Base-by-base conservation (phyloP, 1,284 basidiomycete genomes). In the Apiotrichum veenhuisii region DNA sequence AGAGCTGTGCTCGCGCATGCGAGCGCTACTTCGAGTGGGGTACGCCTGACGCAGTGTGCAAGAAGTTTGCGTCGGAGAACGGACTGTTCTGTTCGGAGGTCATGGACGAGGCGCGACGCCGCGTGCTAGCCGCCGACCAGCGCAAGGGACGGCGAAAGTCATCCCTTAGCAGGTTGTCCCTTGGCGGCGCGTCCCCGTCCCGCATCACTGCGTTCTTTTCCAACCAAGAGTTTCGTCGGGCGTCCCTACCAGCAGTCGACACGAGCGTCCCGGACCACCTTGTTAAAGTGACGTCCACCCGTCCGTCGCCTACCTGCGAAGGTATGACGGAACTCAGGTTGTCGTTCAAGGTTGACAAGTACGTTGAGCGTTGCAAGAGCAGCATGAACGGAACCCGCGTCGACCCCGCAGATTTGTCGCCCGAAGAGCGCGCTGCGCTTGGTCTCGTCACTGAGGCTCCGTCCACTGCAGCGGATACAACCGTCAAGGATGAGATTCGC, bases 11-110 rank as follows among this genome's bases (percentile, higher is more conserved):
- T 0, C 81, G 78, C 5, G 79, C 86, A 1, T 93, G 90, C 76
- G 91, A 94, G 72, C 80, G 84, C 49, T 88, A 86, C 69, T 94
- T 94, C 64, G 91, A 93, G 69, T 94, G 91, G 91, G 91, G 90
- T 0, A 85, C 88, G 44, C 84, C 81, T 61, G 87, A 89, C 7
- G 58, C 71, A 3, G 74, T 77, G 3, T 65, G 58, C 37, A 74
- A 68, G 59, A 69, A 69, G 54, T 75, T 78, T 51, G 69, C 67
- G 25, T 58, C 68, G 5, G 69, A 70, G 57, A 53, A 57, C 20
- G 54, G 68, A 10, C 36, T 75, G 1, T 74, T 71, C 47, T 64
- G 66, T 12, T 59, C 64, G 12, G 65, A 72, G 46, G 42, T 74
- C 11, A 57, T 74, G 37, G 59, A 66, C 15, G 63, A 66, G 33